Evolutionary conservation across 2,329 filamentous ascomycete genomes (phyloP), one percentile per base, ranked within the genome.

Genomic region (Monosporascus sp.): DNA sequence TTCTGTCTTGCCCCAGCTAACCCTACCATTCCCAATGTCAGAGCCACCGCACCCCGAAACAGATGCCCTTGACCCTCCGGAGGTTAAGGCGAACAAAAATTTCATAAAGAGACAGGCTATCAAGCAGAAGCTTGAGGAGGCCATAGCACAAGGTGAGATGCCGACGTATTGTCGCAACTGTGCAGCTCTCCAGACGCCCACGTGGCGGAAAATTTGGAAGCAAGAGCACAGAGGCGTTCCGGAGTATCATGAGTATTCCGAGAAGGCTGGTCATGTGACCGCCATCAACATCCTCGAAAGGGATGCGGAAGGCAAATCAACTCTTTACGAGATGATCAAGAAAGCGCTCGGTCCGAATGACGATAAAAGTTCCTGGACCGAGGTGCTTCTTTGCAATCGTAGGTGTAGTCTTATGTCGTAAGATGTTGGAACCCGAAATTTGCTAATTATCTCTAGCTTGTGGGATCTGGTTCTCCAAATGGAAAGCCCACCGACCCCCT

Each of bases 141-240:
- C 83, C 0, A 85, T 97, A 51, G 79, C 79, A n/a, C 83, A 84
- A 51, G 94, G 94, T 5, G 82, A 91, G 59, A 87, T 92, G 77
- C 94, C 94, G 0, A 86, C 88, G 1, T 97, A 86, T 65, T 99
- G 94, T 68, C 83, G 83, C 57, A 96, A 97, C 63, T 99, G 94
- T 63, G 94, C 94, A 6, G 89, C 91, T 6, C 96, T 99, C 53
- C 89, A 97, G 63, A 99, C 94, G 0, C 90, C 93, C 0, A 97
- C 93, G 0, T 99, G 94, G 94, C 85, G 94, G 55, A 94, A 93
- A 65, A 90, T 94, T 14, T 97, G 88, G 79, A 84, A 85, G n/a
- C 90, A 90, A 63, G 79, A 89, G 7, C 79, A 86, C 46, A 74
- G 82, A 17, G 91, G 90, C 1, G 78, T 79, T 34, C 90, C 90